A percentile compares a stretch with the other conserved stretches of the same genome.
These are phyloP conservation scores for Exidia glandulosa DNA, from an alignment of 768 basidiomycete species.

Conservation along the genomic window DNA sequence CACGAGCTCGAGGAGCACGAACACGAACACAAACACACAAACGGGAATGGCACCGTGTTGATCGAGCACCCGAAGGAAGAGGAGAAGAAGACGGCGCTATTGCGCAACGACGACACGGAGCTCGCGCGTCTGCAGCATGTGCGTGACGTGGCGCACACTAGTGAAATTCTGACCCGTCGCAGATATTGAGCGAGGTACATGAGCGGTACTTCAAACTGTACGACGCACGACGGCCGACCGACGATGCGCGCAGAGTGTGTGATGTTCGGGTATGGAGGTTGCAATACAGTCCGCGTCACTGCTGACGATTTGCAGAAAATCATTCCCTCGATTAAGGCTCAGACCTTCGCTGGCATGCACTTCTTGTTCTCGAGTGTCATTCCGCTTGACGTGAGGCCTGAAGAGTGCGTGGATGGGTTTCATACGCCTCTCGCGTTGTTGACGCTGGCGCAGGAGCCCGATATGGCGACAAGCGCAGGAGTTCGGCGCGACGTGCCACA, in stretches of 20 bases:
- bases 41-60: background rate
- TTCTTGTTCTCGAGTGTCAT: conserved; percentile 93
- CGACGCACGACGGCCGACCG: conserved; percentile 23
- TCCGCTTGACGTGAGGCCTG: conserved; percentile 73
- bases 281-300: too few species aligned
- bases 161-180: background rate
- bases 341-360: conserved; percentile 67
- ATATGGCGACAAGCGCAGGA: conserved; percentile 78
- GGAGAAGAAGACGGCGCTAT: conserved; percentile 46
- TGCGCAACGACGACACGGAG: conserved; percentile 84
- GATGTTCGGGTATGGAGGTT: too few species aligned
- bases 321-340: conserved; percentile 67
- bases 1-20: conserved; percentile 53
- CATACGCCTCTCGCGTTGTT: background rate
- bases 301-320: conserved; percentile 44
- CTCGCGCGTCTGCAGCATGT: conserved; percentile 69
- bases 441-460: conserved; percentile 30
- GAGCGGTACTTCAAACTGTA: conserved; percentile 61
- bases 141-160: conserved; percentile 13
- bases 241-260: background rate
- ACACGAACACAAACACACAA: conserved; percentile 8
- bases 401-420: conserved; percentile 30
- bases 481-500: conserved; percentile 79
- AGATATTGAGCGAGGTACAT: conserved; percentile 83
- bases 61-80: background rate